These are phyloP conservation scores for Tuber umbilicatum DNA, from an alignment of 495 filamentous ascomycete genomes.

Conservation along the genomic window DNA sequence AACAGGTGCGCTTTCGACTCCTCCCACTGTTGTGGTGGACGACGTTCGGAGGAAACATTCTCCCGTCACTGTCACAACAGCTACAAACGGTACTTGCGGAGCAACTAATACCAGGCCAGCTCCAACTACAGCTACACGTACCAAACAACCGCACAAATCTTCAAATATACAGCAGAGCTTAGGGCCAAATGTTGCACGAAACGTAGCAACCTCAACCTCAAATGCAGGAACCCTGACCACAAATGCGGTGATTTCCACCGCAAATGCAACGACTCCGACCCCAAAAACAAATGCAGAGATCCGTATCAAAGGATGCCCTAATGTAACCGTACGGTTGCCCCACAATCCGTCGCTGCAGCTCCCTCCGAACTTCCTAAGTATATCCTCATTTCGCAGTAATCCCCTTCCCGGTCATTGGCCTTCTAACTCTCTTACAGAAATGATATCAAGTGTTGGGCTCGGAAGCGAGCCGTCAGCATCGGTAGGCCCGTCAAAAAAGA, in stretches of 20 bases:
- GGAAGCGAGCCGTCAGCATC: constrained; percentile 28
- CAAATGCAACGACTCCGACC: neutral
- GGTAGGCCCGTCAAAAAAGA: constrained; percentile 27
- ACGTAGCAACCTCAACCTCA: neutral
- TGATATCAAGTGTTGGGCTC: constrained; percentile 28
- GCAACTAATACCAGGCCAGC: neutral
- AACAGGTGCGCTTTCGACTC: constrained; percentile 1
- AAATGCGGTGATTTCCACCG: neutral
- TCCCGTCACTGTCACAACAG: neutral
- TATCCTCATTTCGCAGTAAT: neutral
- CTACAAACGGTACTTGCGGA: neutral
- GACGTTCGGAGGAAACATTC: neutral
- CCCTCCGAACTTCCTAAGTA: neutral
- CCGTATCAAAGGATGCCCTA: neutral
- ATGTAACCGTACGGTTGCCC: neutral
- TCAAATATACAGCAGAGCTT: neutral
- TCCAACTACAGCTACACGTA: neutral
- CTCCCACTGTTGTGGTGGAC: constrained; percentile 1
- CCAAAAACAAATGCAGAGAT: neutral
- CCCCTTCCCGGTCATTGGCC: neutral
- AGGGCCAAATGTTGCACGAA: neutral
- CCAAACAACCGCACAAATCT: neutral
- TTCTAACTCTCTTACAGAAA: constrained; percentile 26
- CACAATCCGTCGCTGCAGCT: neutral
- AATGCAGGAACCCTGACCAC: neutral